phyloP scores from a whole-genome alignment of 805 yeast genomes.

The Candida multigemmis region DNA sequence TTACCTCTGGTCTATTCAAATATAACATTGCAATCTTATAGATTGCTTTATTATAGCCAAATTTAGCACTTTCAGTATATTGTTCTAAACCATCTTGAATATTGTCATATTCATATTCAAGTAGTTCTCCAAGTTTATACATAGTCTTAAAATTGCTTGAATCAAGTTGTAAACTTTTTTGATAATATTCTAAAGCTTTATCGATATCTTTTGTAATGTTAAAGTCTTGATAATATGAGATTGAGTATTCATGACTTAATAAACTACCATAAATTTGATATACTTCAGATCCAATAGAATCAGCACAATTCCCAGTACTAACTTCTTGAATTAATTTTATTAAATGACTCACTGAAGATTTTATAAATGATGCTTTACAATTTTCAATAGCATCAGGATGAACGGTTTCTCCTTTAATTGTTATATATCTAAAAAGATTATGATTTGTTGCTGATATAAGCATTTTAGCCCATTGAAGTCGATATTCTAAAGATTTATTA shows the following conservation, averaged over 20 bases:
- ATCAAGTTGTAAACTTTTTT: constrained; percentile 21
- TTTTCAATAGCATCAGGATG: constrained; percentile 16
- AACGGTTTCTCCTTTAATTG: constrained; percentile 31
- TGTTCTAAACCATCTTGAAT: constrained; percentile 17
- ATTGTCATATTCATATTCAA: constrained; percentile 20
- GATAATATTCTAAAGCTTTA: constrained; percentile 20
- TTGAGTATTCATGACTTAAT: constrained; percentile 23
- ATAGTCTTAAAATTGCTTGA: constrained; percentile 22
- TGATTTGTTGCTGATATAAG: constrained; percentile 29
- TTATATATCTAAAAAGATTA: constrained; percentile 29
- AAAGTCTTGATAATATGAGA: constrained; percentile 25
- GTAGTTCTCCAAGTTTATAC: constrained; percentile 30
- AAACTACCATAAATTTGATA: constrained; percentile 29
- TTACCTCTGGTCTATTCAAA: constrained; percentile 21
- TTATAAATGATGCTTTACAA: constrained; percentile 27
- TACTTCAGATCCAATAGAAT: constrained; percentile 16
- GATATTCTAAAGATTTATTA: constrained; percentile 29
- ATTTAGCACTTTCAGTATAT: constrained; percentile 28
- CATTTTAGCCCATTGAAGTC: constrained; percentile 35
- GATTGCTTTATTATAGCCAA: constrained; percentile 37
- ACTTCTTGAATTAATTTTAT: constrained; percentile 25
- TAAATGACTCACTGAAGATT: constrained; percentile 28
- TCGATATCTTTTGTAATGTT: constrained; percentile 18
- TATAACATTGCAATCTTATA: constrained; percentile 29
- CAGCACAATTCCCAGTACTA: constrained; percentile 12